Evolutionary conservation across 805 yeast genomes (phyloP), one percentile per base, ranked within the genome.

Genomic region (Wickerhamiella kurtzmanii): DNA sequence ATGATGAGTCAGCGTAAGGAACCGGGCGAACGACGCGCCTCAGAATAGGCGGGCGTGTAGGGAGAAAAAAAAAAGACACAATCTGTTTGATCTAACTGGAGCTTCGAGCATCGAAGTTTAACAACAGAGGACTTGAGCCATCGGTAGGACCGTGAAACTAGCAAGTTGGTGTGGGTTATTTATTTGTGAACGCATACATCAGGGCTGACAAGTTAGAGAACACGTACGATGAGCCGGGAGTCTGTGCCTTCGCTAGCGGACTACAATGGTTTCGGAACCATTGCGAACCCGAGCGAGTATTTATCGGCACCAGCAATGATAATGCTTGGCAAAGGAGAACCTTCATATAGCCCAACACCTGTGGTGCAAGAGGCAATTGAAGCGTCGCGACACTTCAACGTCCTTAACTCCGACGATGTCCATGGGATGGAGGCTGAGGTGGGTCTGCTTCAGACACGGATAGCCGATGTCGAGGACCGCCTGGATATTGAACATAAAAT

Each of bases 241-340:
- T 25, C 32, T 6, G 32, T 25, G 9, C 32, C 32, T 6, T 36
- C 38, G 6, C 8, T 15, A 5, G 38, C 18, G 11, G 51, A 41
- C n/a, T 53, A 51, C 41, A 50, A 54, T 17, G 58, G 53, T 19
- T 54, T 48, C 43, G 42, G 46, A 21, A 45, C 53, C 22, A 55
- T 48, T 18, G 41, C 44, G 37, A 52, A 49, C 19, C 58, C 59
- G 13, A 44, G 38, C 28, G 57, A 54, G 45, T 57, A 56, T 37
- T 42, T 57, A 48, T 48, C 54, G 8, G 60, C 60, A 4, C 60
- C 60, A 17, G 54, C 60, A 8, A 48, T 54, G 54, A 37, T 54
- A 35, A 44, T 57, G 20, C 46, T 46, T 35, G 41, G 41, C 44
- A 40, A 28, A 15, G 38, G 35, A 41, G 25, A 13, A 6, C 41